phyloP scores from a whole-genome alignment of 768 basidiomycete species.

The Mrakia frigida region DNA sequence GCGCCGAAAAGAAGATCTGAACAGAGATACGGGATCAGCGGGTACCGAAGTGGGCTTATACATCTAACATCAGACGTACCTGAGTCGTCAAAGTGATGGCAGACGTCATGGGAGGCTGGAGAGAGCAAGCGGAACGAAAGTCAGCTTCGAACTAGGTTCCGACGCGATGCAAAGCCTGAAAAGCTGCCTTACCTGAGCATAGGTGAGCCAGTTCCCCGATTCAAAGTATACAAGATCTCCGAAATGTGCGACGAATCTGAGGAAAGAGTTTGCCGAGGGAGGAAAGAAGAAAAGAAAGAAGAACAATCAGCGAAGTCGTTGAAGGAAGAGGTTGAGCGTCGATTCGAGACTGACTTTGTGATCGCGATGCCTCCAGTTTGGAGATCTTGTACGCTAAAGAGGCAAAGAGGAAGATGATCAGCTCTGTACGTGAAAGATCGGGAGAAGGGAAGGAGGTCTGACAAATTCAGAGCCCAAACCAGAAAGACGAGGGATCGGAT shows the following conservation, averaged over 20 bases:
- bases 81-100: slow-evolving; percentile 2
- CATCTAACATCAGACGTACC: neutral
- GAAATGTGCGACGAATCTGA: neutral
- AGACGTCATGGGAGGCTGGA: neutral
- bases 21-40: neutral
- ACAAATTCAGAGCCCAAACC: neutral
- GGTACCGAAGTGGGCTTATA: neutral
- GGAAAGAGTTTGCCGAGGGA: neutral
- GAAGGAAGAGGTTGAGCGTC: neutral
- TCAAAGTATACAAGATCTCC: neutral
- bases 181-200: neutral
- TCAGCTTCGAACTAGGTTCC: too few species aligned
- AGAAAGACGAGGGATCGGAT: neutral
- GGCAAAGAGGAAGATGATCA: neutral
- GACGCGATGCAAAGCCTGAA: too few species aligned
- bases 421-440: neutral
- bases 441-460: too few species aligned
- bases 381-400: neutral
- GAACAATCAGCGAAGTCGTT: neutral
- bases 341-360: neutral
- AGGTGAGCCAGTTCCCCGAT: neutral
- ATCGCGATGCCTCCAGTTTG: neutral
- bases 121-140: neutral
- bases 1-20: neutral
- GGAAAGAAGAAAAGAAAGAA: neutral